phyloP scores from a whole-genome alignment of 2,329 filamentous ascomycete species.

The Zelopaecilomyces penicillatus region DNA sequence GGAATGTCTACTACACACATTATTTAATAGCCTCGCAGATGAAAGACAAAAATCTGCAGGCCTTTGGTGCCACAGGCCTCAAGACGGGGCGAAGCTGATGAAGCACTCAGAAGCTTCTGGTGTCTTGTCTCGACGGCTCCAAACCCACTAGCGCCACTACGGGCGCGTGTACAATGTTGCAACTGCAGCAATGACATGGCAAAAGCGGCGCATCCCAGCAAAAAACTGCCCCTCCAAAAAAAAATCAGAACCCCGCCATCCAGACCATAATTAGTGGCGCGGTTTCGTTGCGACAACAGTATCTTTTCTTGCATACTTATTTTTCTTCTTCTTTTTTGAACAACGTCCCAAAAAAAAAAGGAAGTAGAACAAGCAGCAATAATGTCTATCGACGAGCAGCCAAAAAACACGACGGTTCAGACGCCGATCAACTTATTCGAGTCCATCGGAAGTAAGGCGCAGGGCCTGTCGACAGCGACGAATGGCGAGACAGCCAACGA shows the following conservation, averaged over 20 bases:
- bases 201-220: not conserved
- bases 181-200: too few relatives aligned
- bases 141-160: too few relatives aligned
- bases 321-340: not conserved
- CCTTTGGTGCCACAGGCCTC: not conserved
- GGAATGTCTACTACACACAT: not conserved
- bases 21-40: too few relatives aligned
- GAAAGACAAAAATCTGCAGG: too few relatives aligned
- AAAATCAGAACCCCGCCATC: constrained; percentile 13
- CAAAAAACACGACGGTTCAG: constrained; percentile 25
- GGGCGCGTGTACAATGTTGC: too few relatives aligned
- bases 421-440: constrained; percentile 49
- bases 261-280: not conserved
- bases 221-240: constrained; percentile 16
- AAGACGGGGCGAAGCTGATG: too few relatives aligned
- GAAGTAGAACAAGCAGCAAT: constrained; percentile 12
- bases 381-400: constrained; percentile 37
- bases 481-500: constrained; percentile 25
- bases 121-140: too few relatives aligned
- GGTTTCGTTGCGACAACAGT: constrained; percentile 5
- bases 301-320: not conserved
- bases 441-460: constrained; percentile 53
- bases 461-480: constrained; percentile 36
- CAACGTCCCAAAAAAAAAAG: not conserved
- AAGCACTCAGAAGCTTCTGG: not conserved